A percentile compares a stretch with the other conserved stretches of the same genome.
phyloP scores from a whole-genome alignment of 2,329 filamentous ascomycete genomes.

The Fusarium verrucosum region DNA sequence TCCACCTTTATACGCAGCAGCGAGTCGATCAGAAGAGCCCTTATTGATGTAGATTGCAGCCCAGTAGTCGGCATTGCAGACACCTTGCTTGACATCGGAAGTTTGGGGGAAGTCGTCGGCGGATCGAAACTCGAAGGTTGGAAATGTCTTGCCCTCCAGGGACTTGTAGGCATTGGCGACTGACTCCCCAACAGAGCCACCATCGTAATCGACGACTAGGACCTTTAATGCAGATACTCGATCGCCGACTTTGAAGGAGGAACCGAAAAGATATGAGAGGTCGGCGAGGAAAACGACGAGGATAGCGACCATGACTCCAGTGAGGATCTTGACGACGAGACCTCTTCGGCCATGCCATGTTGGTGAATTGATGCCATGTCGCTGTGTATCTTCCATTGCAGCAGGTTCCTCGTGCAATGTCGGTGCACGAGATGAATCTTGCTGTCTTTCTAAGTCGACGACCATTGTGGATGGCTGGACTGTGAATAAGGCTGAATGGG shows the following conservation, averaged over 20 bases:
- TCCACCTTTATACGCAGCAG: slow-evolving; percentile 42
- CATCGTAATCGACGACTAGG: slow-evolving; percentile 47
- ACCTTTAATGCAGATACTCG: slow-evolving; percentile 43
- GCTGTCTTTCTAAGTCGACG: slow-evolving; percentile 16
- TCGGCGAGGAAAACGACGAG: slow-evolving; percentile 39
- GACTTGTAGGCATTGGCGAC: slow-evolving; percentile 47
- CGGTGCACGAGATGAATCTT: slow-evolving; percentile 23
- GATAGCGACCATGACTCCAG: slow-evolving; percentile 26
- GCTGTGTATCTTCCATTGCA: neutral
- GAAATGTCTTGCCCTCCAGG: slow-evolving; percentile 46
- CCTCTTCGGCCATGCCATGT: slow-evolving; percentile 20
- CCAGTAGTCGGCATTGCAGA: slow-evolving; percentile 52
- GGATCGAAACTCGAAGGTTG: slow-evolving; percentile 45
- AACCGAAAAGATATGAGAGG: slow-evolving; percentile 49
- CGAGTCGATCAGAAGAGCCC: slow-evolving; percentile 47
- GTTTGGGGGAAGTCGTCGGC: slow-evolving; percentile 41
- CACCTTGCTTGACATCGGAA: slow-evolving; percentile 44
- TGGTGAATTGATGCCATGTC: slow-evolving; percentile 18
- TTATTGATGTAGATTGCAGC: slow-evolving; percentile 48
- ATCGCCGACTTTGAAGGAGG: slow-evolving; percentile 39
- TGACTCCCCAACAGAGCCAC: slow-evolving; percentile 47
- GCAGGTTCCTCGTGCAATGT: slow-evolving; percentile 22
- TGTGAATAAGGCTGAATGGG: neutral
- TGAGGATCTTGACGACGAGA: slow-evolving; percentile 21
- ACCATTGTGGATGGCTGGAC: neutral